These are phyloP conservation scores for Puccinia polysora DNA, from an alignment of 1,284 basidiomycete genomes.

Conservation along the genomic window DNA sequence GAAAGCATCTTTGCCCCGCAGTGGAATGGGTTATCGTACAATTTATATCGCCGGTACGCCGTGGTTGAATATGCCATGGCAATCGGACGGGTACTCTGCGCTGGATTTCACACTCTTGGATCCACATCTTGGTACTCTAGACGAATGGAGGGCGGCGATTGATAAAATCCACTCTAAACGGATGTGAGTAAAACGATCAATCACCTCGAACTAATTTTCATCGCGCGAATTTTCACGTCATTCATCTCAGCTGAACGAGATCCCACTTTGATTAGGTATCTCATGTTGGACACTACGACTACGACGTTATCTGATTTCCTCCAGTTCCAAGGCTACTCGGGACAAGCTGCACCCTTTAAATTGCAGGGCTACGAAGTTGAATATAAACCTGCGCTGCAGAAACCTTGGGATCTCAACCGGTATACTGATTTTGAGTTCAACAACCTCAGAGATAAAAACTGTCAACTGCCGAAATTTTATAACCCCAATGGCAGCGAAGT, in stretches of 20 bases:
- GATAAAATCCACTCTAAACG: conserved; percentile 69
- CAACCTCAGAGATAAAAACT: conserved; percentile 68
- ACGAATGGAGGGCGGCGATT: conserved; percentile 70
- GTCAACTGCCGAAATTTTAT: conserved; percentile 72
- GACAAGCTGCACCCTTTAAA: conserved; percentile 70
- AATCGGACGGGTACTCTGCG: conserved; percentile 90
- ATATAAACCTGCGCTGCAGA: conserved; percentile 70
- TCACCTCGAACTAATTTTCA: not conserved
- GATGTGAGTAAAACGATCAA: conserved; percentile 57
- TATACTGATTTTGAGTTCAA: conserved; percentile 69
- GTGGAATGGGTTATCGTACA: conserved; percentile 72
- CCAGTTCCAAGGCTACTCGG: conserved; percentile 74
- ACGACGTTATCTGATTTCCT: conserved; percentile 83
- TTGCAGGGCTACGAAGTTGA: conserved; percentile 67
- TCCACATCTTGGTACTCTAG: conserved; percentile 77
- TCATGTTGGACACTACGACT: conserved; percentile 86
- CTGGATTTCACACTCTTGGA: conserved; percentile 81
- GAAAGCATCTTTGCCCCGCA: not conserved
- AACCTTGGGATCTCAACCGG: conserved; percentile 75
- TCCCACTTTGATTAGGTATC: conserved; percentile 56
- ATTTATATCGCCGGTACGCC: conserved; percentile 86
- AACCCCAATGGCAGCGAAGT: conserved; percentile 66
- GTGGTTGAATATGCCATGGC: conserved; percentile 87
- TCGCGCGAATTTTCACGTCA: not conserved
- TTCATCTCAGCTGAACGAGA: too few relatives aligned